Evolutionary conservation across 371 early-diverging fungal species (phyloP).

Genomic region (Lichtheimia hyalospora): DNA sequence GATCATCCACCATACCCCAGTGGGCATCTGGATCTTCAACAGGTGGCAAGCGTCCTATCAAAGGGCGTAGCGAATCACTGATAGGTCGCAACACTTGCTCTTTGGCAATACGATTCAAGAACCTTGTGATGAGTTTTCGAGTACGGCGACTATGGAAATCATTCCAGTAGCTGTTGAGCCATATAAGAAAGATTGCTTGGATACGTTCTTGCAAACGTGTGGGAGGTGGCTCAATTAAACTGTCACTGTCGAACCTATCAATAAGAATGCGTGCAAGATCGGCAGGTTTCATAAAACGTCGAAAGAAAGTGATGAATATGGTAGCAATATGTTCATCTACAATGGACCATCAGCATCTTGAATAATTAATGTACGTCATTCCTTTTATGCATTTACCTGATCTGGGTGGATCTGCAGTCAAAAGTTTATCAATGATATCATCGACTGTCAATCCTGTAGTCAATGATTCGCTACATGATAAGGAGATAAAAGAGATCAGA

Average conservation of each 20-base stretch:
- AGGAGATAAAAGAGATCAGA: neutral
- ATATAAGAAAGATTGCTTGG: conserved; percentile 40
- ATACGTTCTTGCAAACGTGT: conserved; percentile 46
- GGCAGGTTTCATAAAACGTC: conserved; percentile 56
- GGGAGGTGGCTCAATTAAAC: conserved; percentile 24
- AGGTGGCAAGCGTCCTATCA: conserved; percentile 42
- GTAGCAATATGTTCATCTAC: conserved; percentile 40
- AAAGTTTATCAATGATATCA: conserved; percentile 36
- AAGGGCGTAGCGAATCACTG: conserved; percentile 39
- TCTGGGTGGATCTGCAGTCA: conserved; percentile 22
- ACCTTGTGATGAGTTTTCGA: conserved; percentile 43
- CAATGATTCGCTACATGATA: conserved; percentile 31
- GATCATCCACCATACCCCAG: conserved; percentile 40
- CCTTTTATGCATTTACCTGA: conserved; percentile 17
- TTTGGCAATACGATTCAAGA: conserved; percentile 41
- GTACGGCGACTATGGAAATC: conserved; percentile 53
- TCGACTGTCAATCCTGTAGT: conserved; percentile 37
- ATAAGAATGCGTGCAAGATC: conserved; percentile 48
- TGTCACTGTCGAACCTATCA: conserved; percentile 42
- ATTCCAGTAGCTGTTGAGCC: conserved; percentile 55
- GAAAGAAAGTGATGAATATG: conserved; percentile 55
- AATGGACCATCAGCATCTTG: conserved; percentile 15
- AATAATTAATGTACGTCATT: neutral
- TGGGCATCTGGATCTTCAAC: conserved; percentile 40
- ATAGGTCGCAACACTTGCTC: conserved; percentile 38